Evolutionary conservation across 2,329 filamentous ascomycete species (phyloP).

Genomic region (Alternaria ventricosa): DNA sequence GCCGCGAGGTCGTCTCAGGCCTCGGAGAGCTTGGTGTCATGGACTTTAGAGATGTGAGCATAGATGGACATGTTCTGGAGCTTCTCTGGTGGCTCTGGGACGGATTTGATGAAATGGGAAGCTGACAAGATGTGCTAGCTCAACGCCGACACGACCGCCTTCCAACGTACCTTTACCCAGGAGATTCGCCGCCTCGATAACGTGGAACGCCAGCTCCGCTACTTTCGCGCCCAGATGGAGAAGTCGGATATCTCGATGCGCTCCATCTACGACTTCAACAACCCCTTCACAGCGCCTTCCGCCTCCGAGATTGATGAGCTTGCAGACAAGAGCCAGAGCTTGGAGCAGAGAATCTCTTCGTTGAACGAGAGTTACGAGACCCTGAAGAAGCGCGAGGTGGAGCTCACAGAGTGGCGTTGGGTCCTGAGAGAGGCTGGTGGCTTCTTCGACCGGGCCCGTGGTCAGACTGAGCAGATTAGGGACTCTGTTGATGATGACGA

Average conservation of each 20-base stretch:
- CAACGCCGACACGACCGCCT: constrained; percentile 90
- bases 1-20: constrained; percentile 94
- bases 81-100: constrained; percentile 19
- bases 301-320: constrained; percentile 97
- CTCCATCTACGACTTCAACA: constrained; percentile 88
- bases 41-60: constrained; percentile 92
- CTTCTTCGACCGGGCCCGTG: constrained; percentile 96
- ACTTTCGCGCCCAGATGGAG: constrained; percentile 95
- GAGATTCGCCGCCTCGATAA: constrained; percentile 98
- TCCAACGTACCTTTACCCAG: constrained; percentile 96
- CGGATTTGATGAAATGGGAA: constrained; percentile 20
- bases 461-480: constrained; percentile 95
- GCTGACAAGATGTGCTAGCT: constrained; percentile 64
- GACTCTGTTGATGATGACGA: constrained; percentile 85
- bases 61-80: constrained; percentile 9
- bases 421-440: constrained; percentile 94
- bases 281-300: constrained; percentile 84
- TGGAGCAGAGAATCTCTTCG: constrained; percentile 89
- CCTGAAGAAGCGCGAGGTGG: constrained; percentile 94
- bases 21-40: constrained; percentile 95
- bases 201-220: constrained; percentile 95
- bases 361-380: constrained; percentile 99
- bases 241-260: constrained; percentile 86
- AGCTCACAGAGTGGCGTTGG: constrained; percentile 98
- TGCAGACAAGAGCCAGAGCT: constrained; percentile 85